phyloP scores from a whole-genome alignment of 306 rosid genomes.

The Begonia masoniana region DNA sequence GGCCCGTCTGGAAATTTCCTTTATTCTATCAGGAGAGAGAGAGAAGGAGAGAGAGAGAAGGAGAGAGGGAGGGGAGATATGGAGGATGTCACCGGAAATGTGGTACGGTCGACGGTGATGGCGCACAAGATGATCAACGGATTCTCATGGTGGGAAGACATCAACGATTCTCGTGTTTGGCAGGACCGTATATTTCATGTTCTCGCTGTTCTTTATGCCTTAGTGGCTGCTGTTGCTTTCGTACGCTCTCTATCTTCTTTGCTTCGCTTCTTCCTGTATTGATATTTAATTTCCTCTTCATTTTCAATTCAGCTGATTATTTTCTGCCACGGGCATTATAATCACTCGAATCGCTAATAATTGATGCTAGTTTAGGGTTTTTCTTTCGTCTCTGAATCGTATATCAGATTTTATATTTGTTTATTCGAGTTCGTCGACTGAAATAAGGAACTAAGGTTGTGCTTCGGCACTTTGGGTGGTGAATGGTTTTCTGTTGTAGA shows the following conservation, averaged over 20 bases:
- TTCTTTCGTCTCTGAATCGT: not conserved
- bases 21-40: too few species aligned
- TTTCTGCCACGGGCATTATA: not conserved
- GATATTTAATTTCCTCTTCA: not conserved
- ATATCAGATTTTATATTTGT: too few species aligned
- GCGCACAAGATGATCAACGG: conserved; percentile 38
- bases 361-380: not conserved
- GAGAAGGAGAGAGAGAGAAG: not conserved
- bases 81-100: conserved; percentile 15
- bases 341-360: not conserved
- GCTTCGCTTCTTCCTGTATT: not conserved
- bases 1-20: conserved; percentile 2
- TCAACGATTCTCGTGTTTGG: conserved; percentile 66
- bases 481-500: too few species aligned
- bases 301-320: conserved; percentile 1
- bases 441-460: too few species aligned
- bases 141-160: conserved; percentile 70
- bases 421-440: too few species aligned
- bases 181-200: conserved; percentile 66
- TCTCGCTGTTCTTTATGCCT: conserved; percentile 68
- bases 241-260: conserved; percentile 16
- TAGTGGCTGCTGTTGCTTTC: conserved; percentile 72
- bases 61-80: conserved; percentile 21
- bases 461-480: too few species aligned
- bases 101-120: conserved; percentile 27